phyloP scores from a whole-genome alignment of 345 rosid species.

The Cardiospermum halicacabum region DNA sequence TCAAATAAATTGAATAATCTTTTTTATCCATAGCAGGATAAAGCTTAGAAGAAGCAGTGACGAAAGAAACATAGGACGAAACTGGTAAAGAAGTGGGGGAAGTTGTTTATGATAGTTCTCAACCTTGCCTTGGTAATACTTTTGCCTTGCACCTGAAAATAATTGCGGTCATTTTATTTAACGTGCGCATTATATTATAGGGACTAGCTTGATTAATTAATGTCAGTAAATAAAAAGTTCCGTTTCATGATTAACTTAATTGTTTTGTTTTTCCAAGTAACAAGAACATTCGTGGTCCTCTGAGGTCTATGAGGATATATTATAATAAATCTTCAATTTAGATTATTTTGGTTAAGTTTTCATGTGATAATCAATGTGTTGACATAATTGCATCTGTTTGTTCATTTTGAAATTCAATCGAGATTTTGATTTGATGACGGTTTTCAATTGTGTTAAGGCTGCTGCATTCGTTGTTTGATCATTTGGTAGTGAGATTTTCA shows the following conservation, averaged over 20 bases:
- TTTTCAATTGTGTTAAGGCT: not conserved
- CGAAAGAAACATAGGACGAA: slow-evolving; percentile 94
- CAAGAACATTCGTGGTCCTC: too few species aligned
- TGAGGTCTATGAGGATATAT: too few species aligned
- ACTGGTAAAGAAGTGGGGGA: slow-evolving; percentile 92
- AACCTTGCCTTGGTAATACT: slow-evolving; percentile 92
- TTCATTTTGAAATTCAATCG: not conserved
- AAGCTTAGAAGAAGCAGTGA: slow-evolving; percentile 97
- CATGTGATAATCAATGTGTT: not conserved
- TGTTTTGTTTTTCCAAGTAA: too few species aligned
- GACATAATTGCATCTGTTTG: not conserved
- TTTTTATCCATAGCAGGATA: slow-evolving; percentile 69
- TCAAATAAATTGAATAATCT: slow-evolving; percentile 7
- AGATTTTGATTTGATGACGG: not conserved
- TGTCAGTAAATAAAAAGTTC: too few species aligned
- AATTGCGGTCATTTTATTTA: not conserved
- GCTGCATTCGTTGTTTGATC: not conserved
- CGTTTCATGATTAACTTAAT: too few species aligned
- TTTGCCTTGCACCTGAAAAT: not conserved
- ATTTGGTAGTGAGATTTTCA: not conserved
- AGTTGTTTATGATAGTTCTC: slow-evolving; percentile 90
- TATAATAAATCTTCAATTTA: too few species aligned
- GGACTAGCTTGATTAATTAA: not conserved
- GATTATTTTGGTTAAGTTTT: too few species aligned
- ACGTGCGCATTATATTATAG: not conserved